phyloP scores from a whole-genome alignment of 352 stramenopile species.

The Phytophthora quininea region DNA sequence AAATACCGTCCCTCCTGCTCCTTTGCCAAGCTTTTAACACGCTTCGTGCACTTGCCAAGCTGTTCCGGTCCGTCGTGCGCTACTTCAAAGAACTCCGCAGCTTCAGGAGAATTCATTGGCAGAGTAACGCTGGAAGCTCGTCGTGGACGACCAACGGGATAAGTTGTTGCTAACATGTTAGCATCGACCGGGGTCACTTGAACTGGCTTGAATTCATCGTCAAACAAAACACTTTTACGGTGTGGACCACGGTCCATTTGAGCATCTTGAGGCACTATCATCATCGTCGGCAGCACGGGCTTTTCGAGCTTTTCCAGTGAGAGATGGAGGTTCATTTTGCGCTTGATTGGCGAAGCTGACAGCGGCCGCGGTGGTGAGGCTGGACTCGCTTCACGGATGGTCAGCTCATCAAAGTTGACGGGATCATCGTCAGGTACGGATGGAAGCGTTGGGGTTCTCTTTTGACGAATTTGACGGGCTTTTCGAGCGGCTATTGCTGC shows the following conservation, averaged over 20 bases:
- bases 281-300: conserved; percentile 47
- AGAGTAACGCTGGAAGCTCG: conserved; percentile 64
- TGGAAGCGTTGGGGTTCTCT: conserved; percentile 2
- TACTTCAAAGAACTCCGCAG: conserved; percentile 78
- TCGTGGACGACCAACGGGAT: conserved; percentile 16
- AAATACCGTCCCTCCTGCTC: conserved; percentile 84
- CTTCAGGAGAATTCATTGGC: conserved; percentile 65
- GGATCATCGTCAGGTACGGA: conserved; percentile 11
- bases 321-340: conserved; percentile 59
- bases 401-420: neutral
- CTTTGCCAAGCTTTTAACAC: conserved; percentile 79
- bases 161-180: conserved; percentile 1
- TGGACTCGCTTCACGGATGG: conserved; percentile 29
- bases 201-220: neutral
- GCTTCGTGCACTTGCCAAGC: conserved; percentile 66
- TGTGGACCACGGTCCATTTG: conserved; percentile 15
- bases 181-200: neutral
- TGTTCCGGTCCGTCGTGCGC: conserved; percentile 71
- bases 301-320: conserved; percentile 50
- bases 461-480: conserved; percentile 45
- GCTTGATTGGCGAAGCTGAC: conserved; percentile 45
- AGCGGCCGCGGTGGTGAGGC: neutral
- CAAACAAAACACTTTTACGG: conserved; percentile 21
- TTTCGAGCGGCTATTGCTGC: conserved; percentile 60
- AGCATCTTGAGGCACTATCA: conserved; percentile 11